Conservation (phyloP, 1,139 yeast species). For the Suhomyces atakaporum region DNA sequence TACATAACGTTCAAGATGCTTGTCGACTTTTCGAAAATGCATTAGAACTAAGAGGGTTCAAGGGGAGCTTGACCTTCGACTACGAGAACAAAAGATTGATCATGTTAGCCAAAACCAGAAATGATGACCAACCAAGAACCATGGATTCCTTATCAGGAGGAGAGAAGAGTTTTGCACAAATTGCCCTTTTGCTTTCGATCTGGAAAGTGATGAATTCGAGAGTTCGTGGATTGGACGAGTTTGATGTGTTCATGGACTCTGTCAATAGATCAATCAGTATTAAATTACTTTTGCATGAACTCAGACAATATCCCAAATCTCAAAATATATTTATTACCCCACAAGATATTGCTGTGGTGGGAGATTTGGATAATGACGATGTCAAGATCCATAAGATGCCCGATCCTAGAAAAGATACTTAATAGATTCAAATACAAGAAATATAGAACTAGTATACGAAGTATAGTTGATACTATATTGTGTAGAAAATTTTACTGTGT, state of each 20-base stretch:
- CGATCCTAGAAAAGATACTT: slow-evolving; percentile 45
- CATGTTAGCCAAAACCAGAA: slow-evolving; percentile 62
- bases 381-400: slow-evolving; percentile 73
- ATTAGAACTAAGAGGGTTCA: slow-evolving; percentile 67
- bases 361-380: slow-evolving; percentile 60
- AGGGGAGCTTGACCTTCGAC: slow-evolving; percentile 70
- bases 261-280: slow-evolving; percentile 84
- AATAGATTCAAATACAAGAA: neutral
- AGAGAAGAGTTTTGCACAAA: slow-evolving; percentile 91
- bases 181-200: slow-evolving; percentile 81
- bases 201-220: slow-evolving; percentile 93
- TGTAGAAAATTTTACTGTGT: no score
- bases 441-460: neutral
- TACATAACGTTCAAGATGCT: slow-evolving; percentile 32
- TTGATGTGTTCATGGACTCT: slow-evolving; percentile 97
- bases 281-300: slow-evolving; percentile 67
- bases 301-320: slow-evolving; percentile 59
- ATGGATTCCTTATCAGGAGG: slow-evolving; percentile 94
- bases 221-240: slow-evolving; percentile 90
- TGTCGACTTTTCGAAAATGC: slow-evolving; percentile 56
- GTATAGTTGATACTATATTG: neutral
- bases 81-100: slow-evolving; percentile 51
- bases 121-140: slow-evolving; percentile 60
- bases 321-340: slow-evolving; percentile 96
- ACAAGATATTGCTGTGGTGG: slow-evolving; percentile 80